These are phyloP conservation scores for Pseudopithomyces maydicus DNA, from an alignment of 2,329 filamentous ascomycete genomes.

Conservation along the genomic window DNA sequence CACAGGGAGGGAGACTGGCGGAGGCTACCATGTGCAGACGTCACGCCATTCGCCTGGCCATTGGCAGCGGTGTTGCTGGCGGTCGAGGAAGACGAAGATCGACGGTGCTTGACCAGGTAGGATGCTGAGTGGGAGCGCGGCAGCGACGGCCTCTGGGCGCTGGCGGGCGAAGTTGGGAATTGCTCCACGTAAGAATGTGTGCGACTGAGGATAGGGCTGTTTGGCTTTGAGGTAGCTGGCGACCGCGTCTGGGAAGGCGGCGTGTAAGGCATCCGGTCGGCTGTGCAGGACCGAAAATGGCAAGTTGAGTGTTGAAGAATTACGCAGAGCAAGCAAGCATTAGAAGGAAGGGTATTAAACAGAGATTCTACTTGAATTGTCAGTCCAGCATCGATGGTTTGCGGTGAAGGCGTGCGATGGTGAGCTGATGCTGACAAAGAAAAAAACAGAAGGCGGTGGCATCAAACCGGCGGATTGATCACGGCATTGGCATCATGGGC, in stretches of 20 bases:
- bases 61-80: constrained; percentile 37
- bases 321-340: constrained; percentile 47
- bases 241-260: constrained; percentile 69
- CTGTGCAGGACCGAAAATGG: constrained; percentile 38
- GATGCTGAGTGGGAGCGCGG: constrained; percentile 63
- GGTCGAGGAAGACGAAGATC: constrained; percentile 57
- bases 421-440: constrained; percentile 5
- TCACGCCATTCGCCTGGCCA: constrained; percentile 32
- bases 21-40: constrained; percentile 62
- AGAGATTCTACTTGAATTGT: constrained; percentile 8
- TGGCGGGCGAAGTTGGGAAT: constrained; percentile 38
- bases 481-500: not conserved
- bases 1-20: constrained; percentile 82
- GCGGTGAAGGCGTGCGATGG: not conserved
- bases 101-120: constrained; percentile 66
- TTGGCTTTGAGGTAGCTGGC: constrained; percentile 61
- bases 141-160: constrained; percentile 50
- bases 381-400: constrained; percentile 4
- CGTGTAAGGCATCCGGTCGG: constrained; percentile 81
- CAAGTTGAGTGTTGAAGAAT: constrained; percentile 37
- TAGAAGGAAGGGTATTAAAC: constrained; percentile 46
- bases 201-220: constrained; percentile 56
- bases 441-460: not conserved
- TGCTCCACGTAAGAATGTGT: constrained; percentile 56
- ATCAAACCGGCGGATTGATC: not conserved